Conservation (phyloP, 371 early-diverging fungal species). For the Mortierella sp. region DNA sequence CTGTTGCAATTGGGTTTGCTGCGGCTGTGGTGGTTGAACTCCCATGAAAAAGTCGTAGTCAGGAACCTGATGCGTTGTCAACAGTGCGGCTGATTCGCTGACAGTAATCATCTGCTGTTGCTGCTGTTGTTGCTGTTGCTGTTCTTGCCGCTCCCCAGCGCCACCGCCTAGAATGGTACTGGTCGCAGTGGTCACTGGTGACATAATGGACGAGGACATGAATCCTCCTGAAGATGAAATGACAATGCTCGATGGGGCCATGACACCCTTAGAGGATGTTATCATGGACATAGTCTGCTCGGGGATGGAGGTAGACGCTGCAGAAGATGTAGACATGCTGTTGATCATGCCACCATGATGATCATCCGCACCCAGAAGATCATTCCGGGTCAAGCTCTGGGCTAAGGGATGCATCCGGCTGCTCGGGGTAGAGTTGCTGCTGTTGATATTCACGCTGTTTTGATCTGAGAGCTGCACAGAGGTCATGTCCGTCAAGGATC, state of each 20-base stretch:
- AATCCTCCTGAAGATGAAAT: background rate
- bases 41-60: no score
- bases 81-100: no score
- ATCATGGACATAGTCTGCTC: no score
- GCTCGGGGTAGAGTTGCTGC: background rate
- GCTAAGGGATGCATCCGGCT: conserved; percentile 29
- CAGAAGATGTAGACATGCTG: background rate
- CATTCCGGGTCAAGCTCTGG: conserved; percentile 36
- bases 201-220: no score
- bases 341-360: background rate
- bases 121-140: conserved; percentile 3
- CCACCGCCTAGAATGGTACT: no score
- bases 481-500: conserved; percentile 8
- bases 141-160: no score
- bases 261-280: background rate
- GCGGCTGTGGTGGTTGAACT: conserved; percentile 2
- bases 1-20: background rate
- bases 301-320: background rate
- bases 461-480: conserved; percentile 13
- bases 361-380: conserved; percentile 12
- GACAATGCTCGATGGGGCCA: conserved; percentile 1
- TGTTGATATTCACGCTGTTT: conserved; percentile 6
- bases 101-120: background rate
- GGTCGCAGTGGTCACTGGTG: no score
- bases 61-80: no score